phyloP scores from a whole-genome alignment of 176 grass and related monocot species.

The Eleusine coracana region DNA sequence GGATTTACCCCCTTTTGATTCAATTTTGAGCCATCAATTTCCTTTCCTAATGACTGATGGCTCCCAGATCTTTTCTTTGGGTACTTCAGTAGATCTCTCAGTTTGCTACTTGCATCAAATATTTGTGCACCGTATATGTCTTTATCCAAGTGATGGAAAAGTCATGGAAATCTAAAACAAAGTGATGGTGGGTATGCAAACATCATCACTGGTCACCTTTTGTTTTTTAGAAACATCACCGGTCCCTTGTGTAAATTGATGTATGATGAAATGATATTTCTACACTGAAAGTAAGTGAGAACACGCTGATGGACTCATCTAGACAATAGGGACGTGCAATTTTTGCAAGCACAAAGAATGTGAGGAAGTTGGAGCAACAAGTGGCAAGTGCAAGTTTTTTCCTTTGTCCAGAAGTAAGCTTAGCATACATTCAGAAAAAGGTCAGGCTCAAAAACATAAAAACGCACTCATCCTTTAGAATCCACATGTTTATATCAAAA shows the following conservation, averaged over 20 bases:
- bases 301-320: background rate
- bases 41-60: background rate
- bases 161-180: background rate
- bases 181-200: background rate
- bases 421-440: background rate
- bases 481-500: conserved; percentile 38
- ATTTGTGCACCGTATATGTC: background rate
- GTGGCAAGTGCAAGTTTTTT: background rate
- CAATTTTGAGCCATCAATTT: background rate
- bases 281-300: background rate
- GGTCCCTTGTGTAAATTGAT: background rate
- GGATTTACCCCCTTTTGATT: background rate
- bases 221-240: too few species aligned
- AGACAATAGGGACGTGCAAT: background rate
- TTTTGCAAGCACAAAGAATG: background rate
- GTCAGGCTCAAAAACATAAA: background rate
- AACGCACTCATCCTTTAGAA: background rate
- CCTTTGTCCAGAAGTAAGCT: conserved; percentile 17
- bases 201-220: background rate
- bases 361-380: conserved; percentile 2
- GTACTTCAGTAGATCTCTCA: background rate
- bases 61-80: background rate
- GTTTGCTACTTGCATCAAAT: background rate
- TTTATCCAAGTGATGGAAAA: background rate
- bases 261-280: background rate